Base-by-base conservation (phyloP, 208 protist species). In the Trichomonas tenax region DNA sequence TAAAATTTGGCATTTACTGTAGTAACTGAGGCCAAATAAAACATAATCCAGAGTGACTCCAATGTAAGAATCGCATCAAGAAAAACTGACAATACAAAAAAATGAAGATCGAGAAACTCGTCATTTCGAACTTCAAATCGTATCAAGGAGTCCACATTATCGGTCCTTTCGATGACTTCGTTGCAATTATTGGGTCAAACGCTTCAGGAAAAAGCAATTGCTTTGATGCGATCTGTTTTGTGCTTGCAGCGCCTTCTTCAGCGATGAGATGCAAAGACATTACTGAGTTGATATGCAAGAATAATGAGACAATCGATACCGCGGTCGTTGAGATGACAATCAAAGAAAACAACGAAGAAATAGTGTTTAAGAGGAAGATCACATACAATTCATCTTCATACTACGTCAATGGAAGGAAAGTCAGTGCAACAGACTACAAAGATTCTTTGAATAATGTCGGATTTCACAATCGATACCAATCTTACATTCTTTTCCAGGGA, bases 161-260 rank as follows among this genome's bases (percentile, higher is more conserved):
- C 23, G 82, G 82, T 1, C 82, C 82, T 48, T 90, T 90, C n/a
- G 82, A 90, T 90, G 82, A 90, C 41, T 90, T 90, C 40, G 10
- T 36, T 34, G 82, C 82, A n/a, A 31, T 90, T 45, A 90, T 90
- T 48, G 82, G 82, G 0, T 26, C 34, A 11, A 90, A 90, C 48
- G 82, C n/a, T 31, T 38, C 82, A 48, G 82, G 82, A 48, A 90
- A 90, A 90, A 44, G n/a, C 41, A 90, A 90, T 90, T 90, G 36
- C 15, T 90, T 90, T 48, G 82, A 90, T 90, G 82, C 82, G 6
- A 48, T 90, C 34, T 90, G 82, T 48, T 90, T 90, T 48, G 82
- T 90, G 0, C 17, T 90, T 48, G 82, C n/a, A 23, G 82, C 40
- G 10, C 10, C 10, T 90, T 1, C 82, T 44, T 23, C 6, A 10